phyloP scores from a whole-genome alignment of 1,139 yeast species.

The Geotrichum europaeum region DNA sequence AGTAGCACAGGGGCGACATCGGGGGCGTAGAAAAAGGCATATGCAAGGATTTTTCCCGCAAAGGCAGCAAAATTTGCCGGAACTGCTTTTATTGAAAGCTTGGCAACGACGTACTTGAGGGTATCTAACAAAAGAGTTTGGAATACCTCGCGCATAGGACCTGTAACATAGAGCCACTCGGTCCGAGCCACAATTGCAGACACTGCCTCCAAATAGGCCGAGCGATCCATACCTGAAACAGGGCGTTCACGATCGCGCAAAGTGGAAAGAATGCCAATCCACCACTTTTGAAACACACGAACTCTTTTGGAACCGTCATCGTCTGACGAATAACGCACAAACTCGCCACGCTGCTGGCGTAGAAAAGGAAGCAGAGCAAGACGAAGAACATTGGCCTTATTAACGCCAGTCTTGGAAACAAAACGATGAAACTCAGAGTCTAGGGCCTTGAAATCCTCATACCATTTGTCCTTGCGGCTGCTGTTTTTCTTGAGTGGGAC shows the following conservation, averaged over 20 bases:
- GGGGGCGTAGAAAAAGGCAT: slow-evolving; percentile 56
- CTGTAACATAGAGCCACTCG: slow-evolving; percentile 48
- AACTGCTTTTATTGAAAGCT: slow-evolving; percentile 49
- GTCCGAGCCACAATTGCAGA: slow-evolving; percentile 57
- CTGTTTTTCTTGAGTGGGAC: slow-evolving; percentile 2
- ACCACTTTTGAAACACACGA: slow-evolving; percentile 53
- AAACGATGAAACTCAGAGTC: slow-evolving; percentile 29
- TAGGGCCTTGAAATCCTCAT: slow-evolving; percentile 24
- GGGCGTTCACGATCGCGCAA: slow-evolving; percentile 34
- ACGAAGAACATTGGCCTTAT: slow-evolving; percentile 61
- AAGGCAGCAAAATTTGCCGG: slow-evolving; percentile 63
- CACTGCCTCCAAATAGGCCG: slow-evolving; percentile 68
- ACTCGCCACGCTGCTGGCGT: slow-evolving; percentile 33
- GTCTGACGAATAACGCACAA: slow-evolving; percentile 13
- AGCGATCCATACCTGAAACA: slow-evolving; percentile 49
- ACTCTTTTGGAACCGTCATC: slow-evolving; percentile 24
- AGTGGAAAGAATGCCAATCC: slow-evolving; percentile 49
- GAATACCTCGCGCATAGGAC: slow-evolving; percentile 6
- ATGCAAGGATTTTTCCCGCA: slow-evolving; percentile 74
- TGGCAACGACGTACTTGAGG: slow-evolving; percentile 48
- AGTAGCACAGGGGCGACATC: slow-evolving; percentile 60
- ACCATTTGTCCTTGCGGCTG: slow-evolving; percentile 5
- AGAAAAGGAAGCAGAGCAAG: slow-evolving; percentile 60
- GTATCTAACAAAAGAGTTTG: slow-evolving; percentile 43
- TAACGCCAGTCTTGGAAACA: slow-evolving; percentile 45